These are phyloP conservation scores for Fusarium sp. DNA, from an alignment of 2,329 filamentous ascomycete genomes.

Conservation along the genomic window DNA sequence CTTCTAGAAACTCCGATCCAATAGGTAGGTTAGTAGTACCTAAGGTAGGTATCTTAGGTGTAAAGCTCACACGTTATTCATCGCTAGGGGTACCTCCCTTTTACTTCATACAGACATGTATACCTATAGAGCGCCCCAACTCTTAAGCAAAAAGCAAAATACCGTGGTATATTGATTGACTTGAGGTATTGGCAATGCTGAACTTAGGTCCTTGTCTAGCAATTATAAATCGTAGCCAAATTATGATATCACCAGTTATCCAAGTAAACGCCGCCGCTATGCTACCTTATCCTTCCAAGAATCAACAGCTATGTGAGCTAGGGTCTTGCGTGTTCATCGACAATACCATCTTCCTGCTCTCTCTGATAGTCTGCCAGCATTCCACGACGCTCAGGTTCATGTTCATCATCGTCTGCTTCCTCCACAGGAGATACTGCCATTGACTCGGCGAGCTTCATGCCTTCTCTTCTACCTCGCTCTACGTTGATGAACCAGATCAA, in stretches of 20 bases:
- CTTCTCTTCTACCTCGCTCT: conserved; percentile 78
- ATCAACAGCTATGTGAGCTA: neutral
- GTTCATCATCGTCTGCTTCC: conserved; percentile 31
- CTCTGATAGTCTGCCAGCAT: conserved; percentile 47
- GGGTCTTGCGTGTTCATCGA: conserved; percentile 12
- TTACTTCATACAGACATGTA: neutral
- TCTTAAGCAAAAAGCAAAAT: neutral
- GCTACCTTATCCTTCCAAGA: conserved; percentile 4
- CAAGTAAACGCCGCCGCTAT: conserved; percentile 43
- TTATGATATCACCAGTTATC: neutral
- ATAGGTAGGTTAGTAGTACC: neutral
- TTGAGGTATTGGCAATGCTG: neutral
- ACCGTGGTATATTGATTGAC: neutral
- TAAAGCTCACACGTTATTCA: neutral
- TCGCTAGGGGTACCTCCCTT: neutral
- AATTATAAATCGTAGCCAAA: conserved; percentile 6
- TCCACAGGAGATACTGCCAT: conserved; percentile 63
- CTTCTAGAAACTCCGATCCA: conserved; percentile 6
- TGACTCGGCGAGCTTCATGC: conserved; percentile 69
- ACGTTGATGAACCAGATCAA: conserved; percentile 88
- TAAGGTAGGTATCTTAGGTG: too few relatives aligned
- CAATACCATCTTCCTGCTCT: conserved; percentile 25
- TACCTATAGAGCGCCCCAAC: neutral
- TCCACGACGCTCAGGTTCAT: conserved; percentile 40
- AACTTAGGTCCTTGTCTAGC: neutral